Evolutionary conservation across 257 asterid genomes (phyloP).

Genomic region (Solanum chiquidenum): DNA sequence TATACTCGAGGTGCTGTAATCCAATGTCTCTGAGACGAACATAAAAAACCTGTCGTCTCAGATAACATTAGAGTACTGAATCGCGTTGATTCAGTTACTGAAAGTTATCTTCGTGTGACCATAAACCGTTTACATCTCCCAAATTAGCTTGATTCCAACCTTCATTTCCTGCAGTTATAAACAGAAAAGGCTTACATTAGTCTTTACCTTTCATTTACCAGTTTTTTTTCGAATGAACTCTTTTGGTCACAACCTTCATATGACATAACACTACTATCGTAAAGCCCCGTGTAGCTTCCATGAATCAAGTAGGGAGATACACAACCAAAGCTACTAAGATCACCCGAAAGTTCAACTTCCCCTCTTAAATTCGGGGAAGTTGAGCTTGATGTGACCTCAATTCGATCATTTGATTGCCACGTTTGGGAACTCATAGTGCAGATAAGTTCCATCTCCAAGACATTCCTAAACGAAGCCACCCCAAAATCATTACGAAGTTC

Average conservation of each 20-base stretch:
- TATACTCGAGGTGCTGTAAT: not conserved
- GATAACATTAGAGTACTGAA: not conserved
- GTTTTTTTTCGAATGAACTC: not conserved
- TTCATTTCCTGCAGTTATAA: not conserved
- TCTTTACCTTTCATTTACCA: not conserved
- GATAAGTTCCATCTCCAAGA: not conserved
- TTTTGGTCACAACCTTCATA: conserved; percentile 12
- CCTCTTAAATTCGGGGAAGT: conserved; percentile 24
- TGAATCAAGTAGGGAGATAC: conserved; percentile 22
- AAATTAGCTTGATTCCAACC: not conserved
- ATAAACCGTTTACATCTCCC: not conserved
- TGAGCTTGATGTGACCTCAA: conserved; percentile 22
- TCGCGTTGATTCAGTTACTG: not conserved
- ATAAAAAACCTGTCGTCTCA: not conserved
- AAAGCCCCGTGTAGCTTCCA: conserved; percentile 21
- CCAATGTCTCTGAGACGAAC: not conserved
- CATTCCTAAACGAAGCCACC: conserved; percentile 14
- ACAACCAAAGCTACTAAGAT: conserved; percentile 19
- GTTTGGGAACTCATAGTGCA: conserved; percentile 13
- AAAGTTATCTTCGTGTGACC: not conserved
- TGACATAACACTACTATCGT: conserved; percentile 9
- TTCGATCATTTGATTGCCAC: conserved; percentile 6
- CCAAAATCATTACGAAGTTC: not conserved
- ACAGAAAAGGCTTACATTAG: not conserved
- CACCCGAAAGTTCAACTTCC: conserved; percentile 19